Conservation (phyloP, 345 rosid species). For the Anacardium occidentale region DNA sequence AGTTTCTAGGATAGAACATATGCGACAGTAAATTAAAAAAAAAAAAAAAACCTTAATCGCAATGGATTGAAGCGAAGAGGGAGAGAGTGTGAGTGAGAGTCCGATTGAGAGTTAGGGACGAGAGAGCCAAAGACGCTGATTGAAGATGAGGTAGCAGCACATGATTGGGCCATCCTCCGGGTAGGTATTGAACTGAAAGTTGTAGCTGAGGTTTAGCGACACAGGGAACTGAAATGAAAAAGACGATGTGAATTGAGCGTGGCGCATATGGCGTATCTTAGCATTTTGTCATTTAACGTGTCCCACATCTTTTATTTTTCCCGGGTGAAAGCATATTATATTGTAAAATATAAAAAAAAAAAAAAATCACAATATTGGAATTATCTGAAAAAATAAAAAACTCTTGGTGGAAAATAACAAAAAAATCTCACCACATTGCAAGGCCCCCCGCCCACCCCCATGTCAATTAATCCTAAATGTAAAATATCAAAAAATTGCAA, state of each 20-base stretch:
- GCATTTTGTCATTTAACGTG: neutral
- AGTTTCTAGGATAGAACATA: neutral
- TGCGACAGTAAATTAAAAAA: neutral
- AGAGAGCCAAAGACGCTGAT: neutral
- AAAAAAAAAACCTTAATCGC: neutral
- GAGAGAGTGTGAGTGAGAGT: neutral
- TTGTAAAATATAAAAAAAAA: too few species aligned
- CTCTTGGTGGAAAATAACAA: too few species aligned
- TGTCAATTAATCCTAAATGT: too few species aligned
- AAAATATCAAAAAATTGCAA: neutral
- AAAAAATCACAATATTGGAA: too few species aligned
- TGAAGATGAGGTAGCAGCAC: slow-evolving; percentile 17
- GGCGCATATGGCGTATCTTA: neutral
- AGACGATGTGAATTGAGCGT: too few species aligned
- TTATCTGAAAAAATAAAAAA: too few species aligned
- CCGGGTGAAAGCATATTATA: too few species aligned
- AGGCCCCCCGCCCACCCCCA: too few species aligned
- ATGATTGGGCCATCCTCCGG: slow-evolving; percentile 14
- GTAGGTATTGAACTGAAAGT: neutral
- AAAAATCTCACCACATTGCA: too few species aligned
- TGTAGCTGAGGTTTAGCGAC: neutral
- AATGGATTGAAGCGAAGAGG: slow-evolving; percentile 12
- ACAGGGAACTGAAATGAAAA: too few species aligned
- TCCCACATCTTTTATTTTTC: neutral
- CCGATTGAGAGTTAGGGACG: neutral